Evolutionary conservation across 495 filamentous ascomycete species (phyloP).

Genomic region (Alectoria sarmentosa): DNA sequence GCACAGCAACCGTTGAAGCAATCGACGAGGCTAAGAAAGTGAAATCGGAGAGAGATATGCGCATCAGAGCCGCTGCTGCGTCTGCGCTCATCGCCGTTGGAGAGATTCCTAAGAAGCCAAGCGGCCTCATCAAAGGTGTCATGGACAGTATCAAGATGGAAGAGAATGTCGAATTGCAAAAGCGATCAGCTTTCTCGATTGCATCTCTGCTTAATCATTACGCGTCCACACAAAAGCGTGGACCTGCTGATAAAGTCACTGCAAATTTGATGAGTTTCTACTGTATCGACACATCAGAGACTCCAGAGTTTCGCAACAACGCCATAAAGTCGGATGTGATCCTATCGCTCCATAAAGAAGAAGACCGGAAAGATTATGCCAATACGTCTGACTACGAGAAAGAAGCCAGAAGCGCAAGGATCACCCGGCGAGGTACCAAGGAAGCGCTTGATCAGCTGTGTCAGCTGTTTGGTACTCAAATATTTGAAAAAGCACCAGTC

Average conservation of each 20-base stretch:
- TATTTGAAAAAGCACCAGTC: constrained; percentile 75
- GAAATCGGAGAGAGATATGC: constrained; percentile 77
- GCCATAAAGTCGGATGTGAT: constrained; percentile 67
- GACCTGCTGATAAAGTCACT: constrained; percentile 87
- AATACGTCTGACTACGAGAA: constrained; percentile 83
- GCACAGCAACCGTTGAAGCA: constrained; percentile 55
- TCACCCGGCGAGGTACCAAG: constrained; percentile 87
- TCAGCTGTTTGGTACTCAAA: constrained; percentile 62
- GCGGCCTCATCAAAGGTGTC: constrained; percentile 81
- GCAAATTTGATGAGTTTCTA: constrained; percentile 92
- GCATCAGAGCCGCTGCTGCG: constrained; percentile 79
- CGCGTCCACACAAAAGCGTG: constrained; percentile 62
- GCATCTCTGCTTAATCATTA: constrained; percentile 80
- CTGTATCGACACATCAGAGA: constrained; percentile 94
- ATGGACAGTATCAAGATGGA: constrained; percentile 98
- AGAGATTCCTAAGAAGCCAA: constrained; percentile 83
- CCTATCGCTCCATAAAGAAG: constrained; percentile 89
- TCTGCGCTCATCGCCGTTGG: constrained; percentile 81
- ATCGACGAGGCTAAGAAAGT: constrained; percentile 70
- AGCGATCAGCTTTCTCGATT: constrained; percentile 76
- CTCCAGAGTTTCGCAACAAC: constrained; percentile 84
- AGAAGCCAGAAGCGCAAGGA: constrained; percentile 77
- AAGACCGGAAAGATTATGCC: constrained; percentile 86
- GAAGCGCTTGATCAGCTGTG: constrained; percentile 87
- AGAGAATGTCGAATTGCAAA: constrained; percentile 84